Evolutionary conservation across 2,329 filamentous ascomycete species (phyloP).

Genomic region (Xylaria sp.): DNA sequence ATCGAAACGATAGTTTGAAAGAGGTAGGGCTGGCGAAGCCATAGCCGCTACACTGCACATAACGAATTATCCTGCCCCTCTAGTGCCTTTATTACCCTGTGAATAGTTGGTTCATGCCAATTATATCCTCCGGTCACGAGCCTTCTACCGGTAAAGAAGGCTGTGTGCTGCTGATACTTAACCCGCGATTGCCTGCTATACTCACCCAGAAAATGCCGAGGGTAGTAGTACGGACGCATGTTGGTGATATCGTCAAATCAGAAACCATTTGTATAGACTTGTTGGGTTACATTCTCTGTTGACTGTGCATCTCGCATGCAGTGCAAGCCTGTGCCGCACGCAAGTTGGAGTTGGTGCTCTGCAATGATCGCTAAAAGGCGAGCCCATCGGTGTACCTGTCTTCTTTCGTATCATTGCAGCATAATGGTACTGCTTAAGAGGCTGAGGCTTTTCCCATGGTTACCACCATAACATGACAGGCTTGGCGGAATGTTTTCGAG

Average conservation of each 20-base stretch:
- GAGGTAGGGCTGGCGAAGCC: not conserved
- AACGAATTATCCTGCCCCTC: constrained; percentile 11
- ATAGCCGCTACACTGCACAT: not conserved
- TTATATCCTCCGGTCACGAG: constrained; percentile 4
- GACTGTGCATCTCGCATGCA: constrained; percentile 6
- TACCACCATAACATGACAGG: not conserved
- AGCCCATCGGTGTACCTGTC: constrained; percentile 20
- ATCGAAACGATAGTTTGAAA: not conserved
- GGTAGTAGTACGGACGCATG: not conserved
- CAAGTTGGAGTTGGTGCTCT: not conserved
- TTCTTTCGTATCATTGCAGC: constrained; percentile 11
- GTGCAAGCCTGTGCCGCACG: constrained; percentile 17
- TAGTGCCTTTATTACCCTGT: constrained; percentile 3
- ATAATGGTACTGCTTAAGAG: not conserved
- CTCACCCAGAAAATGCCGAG: constrained; percentile 1
- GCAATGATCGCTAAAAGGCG: constrained; percentile 20
- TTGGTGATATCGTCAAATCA: constrained; percentile 17
- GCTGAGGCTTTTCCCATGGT: not conserved
- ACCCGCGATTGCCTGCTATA: constrained; percentile 4
- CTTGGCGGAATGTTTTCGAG: constrained; percentile 1
- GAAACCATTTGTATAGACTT: not conserved
- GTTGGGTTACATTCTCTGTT: constrained; percentile 23
- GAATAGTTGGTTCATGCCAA: not conserved
- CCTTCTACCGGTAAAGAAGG: constrained; percentile 1
- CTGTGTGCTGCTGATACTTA: not conserved